Evolutionary conservation across 495 filamentous ascomycete genomes (phyloP), one percentile per base, ranked within the genome.

Genomic region (Baudoinia panamericana): DNA sequence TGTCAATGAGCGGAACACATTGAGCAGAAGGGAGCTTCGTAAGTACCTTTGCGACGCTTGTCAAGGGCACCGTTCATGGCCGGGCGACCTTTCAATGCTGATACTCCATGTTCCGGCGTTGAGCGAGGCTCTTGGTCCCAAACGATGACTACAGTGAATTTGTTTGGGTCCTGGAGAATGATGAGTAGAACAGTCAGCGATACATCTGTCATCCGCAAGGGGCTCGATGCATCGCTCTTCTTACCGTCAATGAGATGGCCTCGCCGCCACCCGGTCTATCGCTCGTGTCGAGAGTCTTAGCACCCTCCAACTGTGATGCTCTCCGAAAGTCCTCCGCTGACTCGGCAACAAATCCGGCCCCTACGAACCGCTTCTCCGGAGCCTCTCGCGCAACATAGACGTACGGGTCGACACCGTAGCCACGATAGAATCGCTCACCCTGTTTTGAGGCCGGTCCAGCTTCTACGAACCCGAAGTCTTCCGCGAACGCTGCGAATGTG

Each of bases 381-480:
- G 34, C 18, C n/a, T n/a, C 12, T 13, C 34, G 34, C 3, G 34
- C 20, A 13, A 37, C 18, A 19, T 37, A 37, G 34, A 37, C 34
- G 34, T 24, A 37, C 2, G 34, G 19, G 15, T 37, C 34, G 6
- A 7, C 8, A 3, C 34, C 34, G 18, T 37, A 37, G 34, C 34
- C 34, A 3, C 13, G 13, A 19, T 17, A 26, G 5, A n/a, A 26
- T 8, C 11, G 10, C 34, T 37, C 22, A 13, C 26, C 18, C 3
- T 19, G 2, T 3, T 3, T 24, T 11, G 13, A 17, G 34, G 19
- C 15, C n/a, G n/a, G n/a, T n/a, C n/a, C n/a, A 8, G 22, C 34
- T 37, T 37, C 34, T 16, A 24, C 34, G 22, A 37, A 13, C 8
- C 34, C 34, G 18, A 37, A 37, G 34, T 37, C 34, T 11, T n/a